A percentile compares a stretch with the other conserved stretches of the same genome.
Evolutionary conservation across 139 green algal species (phyloP).

Genomic region (Chlorella sorokiniana): DNA sequence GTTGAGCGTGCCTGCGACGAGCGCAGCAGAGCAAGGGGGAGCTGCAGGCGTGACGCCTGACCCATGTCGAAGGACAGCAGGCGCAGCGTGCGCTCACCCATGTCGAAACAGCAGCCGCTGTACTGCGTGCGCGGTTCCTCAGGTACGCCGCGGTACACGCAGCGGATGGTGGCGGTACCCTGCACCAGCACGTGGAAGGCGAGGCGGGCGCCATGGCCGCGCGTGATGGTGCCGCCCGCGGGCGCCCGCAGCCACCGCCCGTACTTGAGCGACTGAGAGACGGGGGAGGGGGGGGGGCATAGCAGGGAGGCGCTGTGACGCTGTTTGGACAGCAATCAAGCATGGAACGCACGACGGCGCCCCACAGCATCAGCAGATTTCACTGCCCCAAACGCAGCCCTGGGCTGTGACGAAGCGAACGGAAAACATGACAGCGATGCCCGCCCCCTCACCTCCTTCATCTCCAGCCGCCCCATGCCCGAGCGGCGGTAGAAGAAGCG

Average conservation of each 20-base stretch:
- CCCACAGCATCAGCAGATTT: not conserved
- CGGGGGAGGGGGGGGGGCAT: not conserved
- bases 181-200: constrained; percentile 39
- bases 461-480: constrained; percentile 43
- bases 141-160: not conserved
- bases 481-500: constrained; percentile 38
- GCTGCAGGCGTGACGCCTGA: not conserved
- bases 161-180: constrained; percentile 10
- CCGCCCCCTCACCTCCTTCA: constrained; percentile 16
- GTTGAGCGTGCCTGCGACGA: not conserved
- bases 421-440: not conserved
- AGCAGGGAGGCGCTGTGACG: not conserved
- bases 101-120: constrained; percentile 31
- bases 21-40: not conserved
- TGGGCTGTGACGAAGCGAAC: too few species aligned
- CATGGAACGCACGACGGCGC: not conserved
- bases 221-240: constrained; percentile 17
- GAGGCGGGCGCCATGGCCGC: not conserved
- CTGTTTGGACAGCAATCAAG: too few species aligned
- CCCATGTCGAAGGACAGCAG: not conserved
- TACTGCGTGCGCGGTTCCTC: constrained; percentile 7
- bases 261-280: constrained; percentile 5
- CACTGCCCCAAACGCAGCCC: too few species aligned
- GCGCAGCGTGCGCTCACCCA: not conserved
- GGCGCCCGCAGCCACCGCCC: constrained; percentile 18